phyloP scores from a whole-genome alignment of 441 rosid genomes.

The Populus tomentosa region DNA sequence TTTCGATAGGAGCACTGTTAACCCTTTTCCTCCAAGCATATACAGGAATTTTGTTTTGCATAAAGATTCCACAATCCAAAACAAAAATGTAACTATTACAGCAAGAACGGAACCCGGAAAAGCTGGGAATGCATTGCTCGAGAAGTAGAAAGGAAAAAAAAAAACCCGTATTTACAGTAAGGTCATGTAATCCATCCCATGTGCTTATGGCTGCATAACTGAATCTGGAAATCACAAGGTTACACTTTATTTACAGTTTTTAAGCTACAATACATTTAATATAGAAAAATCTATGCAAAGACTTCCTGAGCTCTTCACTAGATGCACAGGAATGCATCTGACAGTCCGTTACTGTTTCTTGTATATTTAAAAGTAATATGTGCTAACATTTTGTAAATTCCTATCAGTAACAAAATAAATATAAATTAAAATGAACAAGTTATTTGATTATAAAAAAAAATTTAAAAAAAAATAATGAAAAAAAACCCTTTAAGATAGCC shows the following conservation, averaged over 20 bases:
- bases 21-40: too few species aligned
- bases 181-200: background rate
- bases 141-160: background rate
- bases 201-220: background rate
- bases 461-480: too few species aligned
- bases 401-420: too few species aligned
- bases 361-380: too few species aligned
- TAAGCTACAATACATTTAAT: background rate
- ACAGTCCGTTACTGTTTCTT: too few species aligned
- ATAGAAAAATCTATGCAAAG: background rate
- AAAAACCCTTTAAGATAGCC: too few species aligned
- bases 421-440: too few species aligned
- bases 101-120: background rate
- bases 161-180: background rate
- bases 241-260: constrained; percentile 5
- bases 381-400: too few species aligned
- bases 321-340: background rate
- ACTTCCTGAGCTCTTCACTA: background rate
- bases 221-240: background rate
- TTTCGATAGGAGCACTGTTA: background rate
- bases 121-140: background rate
- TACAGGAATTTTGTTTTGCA: too few species aligned
- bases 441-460: too few species aligned
- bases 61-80: background rate
- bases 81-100: background rate